Base-by-base conservation (phyloP, 495 filamentous ascomycete genomes). In the Talaromyces thailandensis region DNA sequence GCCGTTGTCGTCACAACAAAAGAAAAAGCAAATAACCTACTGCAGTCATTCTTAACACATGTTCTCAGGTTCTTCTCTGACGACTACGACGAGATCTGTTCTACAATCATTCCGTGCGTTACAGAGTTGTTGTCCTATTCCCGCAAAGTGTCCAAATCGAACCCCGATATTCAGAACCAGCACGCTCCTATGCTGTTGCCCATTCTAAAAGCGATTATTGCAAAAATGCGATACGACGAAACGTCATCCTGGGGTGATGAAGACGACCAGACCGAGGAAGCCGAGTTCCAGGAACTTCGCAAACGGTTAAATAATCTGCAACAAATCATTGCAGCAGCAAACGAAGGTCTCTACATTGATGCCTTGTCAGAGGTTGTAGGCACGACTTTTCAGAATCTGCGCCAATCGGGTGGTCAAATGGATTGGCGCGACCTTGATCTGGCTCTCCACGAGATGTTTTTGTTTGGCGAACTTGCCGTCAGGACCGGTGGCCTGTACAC, bases 11-110 rank as follows among this genome's bases (percentile, higher is more conserved):
- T 75, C 11, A 80, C 82, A 65, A 77, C 76, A 25, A 79, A 75
- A 63, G 79, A 80, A 64, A 82, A 78, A 45, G 91, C 92, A 56
- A 88, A 89, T 32, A 84, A 86, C 66, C 81, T 93, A 50, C 74
- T 97, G 29, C 88, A 88, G 67, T 81, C 81, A 51, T 96, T 99
- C 71, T 74, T 95, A 52, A 91, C 92, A 2, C 84, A 90, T 58
- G 81, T 98, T 21, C 76, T 99, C 28, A 88, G 92, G 37, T 96
- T 96, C 77, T 95, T 99, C 71, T 90, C 91, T 24, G 95, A 99
- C 70, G 93, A 99, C 74, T 99, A 91, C 68, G 94, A 99, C 73
- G 94, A 99, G 71, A 86, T 98, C 63, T 97, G 93, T 74, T 93
- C 92, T 45, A 93, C 90, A 6, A 90, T 97, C 60, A 95, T 98